These are phyloP conservation scores for Candida rishiriensis DNA, from an alignment of 805 yeast genomes.

Conservation along the genomic window DNA sequence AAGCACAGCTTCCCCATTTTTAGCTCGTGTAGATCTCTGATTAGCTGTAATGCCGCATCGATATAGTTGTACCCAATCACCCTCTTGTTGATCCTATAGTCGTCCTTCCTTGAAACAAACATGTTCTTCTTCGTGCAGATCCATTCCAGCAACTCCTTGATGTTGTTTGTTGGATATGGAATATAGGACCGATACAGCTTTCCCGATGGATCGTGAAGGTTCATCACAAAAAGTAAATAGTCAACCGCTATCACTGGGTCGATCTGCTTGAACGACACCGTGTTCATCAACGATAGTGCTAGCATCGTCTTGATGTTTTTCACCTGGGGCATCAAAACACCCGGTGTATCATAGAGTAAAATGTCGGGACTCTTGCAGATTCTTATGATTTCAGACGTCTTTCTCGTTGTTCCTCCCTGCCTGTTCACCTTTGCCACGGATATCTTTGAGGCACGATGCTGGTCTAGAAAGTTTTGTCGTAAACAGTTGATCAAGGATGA, in stretches of 20 bases:
- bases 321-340: constrained; percentile 79
- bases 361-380: constrained; percentile 59
- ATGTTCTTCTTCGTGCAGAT: constrained; percentile 39
- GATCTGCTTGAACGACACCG: constrained; percentile 61
- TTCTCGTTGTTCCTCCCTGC: constrained; percentile 85
- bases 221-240: constrained; percentile 69
- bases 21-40: constrained; percentile 59
- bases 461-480: constrained; percentile 35
- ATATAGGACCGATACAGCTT: constrained; percentile 41
- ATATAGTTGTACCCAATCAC: constrained; percentile 10
- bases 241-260: constrained; percentile 89
- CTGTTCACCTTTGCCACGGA: constrained; percentile 85
- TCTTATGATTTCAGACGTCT: constrained; percentile 70
- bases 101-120: constrained; percentile 21
- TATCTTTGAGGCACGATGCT: constrained; percentile 26
- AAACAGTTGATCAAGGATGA: constrained; percentile 78
- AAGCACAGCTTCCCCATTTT: constrained; percentile 32
- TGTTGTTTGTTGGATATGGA: constrained; percentile 65
- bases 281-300: constrained; percentile 66
- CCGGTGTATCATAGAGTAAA: constrained; percentile 85
- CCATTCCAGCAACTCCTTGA: constrained; percentile 49
- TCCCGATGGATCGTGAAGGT: constrained; percentile 52
- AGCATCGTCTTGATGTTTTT: constrained; percentile 66
- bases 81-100: constrained; percentile 37
- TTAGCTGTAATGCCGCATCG: constrained; percentile 62